A percentile compares a stretch with the other conserved stretches of the same genome.
Evolutionary conservation across 257 asterid species (phyloP).

Genomic region (Henckelia pumila): DNA sequence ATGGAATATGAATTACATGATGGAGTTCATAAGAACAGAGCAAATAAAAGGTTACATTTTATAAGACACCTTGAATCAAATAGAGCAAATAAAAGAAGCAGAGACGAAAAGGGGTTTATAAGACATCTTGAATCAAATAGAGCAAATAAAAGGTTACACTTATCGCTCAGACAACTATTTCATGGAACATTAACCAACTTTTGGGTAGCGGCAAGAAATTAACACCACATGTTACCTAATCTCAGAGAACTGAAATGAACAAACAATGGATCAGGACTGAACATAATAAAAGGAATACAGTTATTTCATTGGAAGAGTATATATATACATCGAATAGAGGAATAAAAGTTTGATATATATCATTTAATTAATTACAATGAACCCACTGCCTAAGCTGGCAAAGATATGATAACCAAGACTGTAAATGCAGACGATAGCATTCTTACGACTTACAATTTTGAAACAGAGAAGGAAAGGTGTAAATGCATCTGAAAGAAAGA

Average conservation of each 20-base stretch:
- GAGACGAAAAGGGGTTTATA: too few relatives aligned
- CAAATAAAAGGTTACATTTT: too few relatives aligned
- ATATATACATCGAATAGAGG: background rate
- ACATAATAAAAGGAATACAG: background rate
- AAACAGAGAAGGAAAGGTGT: conserved; percentile 22
- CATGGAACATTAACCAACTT: background rate
- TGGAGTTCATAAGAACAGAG: background rate
- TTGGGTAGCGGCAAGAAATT: background rate
- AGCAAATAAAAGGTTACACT: background rate
- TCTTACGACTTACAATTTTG: conserved; percentile 40
- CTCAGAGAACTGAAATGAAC: background rate
- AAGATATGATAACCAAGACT: conserved; percentile 24
- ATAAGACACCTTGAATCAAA: too few relatives aligned
- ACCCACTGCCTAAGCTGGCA: conserved; percentile 30
- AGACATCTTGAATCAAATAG: background rate
- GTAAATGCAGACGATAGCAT: conserved; percentile 36
- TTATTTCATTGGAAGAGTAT: background rate
- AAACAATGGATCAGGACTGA: background rate
- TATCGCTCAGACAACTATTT: background rate
- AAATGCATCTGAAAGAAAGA: conserved; percentile 23
- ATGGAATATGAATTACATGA: conserved; percentile 7
- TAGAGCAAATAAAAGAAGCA: background rate
- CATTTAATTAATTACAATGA: conserved; percentile 23
- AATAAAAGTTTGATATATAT: background rate
- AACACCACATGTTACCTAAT: background rate